Base-by-base conservation (phyloP, 768 basidiomycete genomes). In the Tulasnella sp. region DNA sequence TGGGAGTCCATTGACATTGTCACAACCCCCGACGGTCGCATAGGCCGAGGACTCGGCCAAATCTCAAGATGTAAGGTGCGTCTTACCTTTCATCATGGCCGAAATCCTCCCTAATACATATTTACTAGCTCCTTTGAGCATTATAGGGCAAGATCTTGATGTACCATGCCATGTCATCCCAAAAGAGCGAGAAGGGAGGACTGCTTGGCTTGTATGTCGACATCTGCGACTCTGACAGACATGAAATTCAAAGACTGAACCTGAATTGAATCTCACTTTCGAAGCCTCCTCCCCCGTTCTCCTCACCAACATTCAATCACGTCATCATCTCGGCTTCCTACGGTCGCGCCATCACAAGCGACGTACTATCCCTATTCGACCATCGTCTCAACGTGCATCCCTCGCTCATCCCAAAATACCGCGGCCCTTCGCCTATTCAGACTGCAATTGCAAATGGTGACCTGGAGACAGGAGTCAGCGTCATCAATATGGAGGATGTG, bases 351-450 rank as follows among this genome's bases (percentile, higher is more conserved):
- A 77, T 97, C 11, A 79, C 88, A 0, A 68, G 74, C 3, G 66
- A 74, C 2, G 73, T 87, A 54, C 79, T 96, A 15, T 67, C 74
- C 13, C 73, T 77, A 42, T 95, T 95, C 66, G 76, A 72, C 0
- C 78, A 80, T 48, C 74, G 85, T 23, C 74, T 97, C 38, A 96
- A 97, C 67, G 81, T 97, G 4, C 93, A 97, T 66, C 91, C 92
- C 0, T 94, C 92, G 34, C 73, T 91, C 0, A 77, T 97, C 32
- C 93, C 93, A 0, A 74, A 77, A 26, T 93, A 88, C 69, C 82
- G 93, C n/a, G 93, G 93, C 0, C 82, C 93, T 8, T 88, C 91
- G 2, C 93, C 93, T 0, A 88, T 97, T 41, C 93, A 96, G 67
- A 86, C 83, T 66, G 78, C 85, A 0, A 75, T 97, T 42, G 71